A percentile compares a stretch with the other conserved stretches of the same genome.
phyloP scores from a whole-genome alignment of 2,329 filamentous ascomycete species.

The Colletotrichum camelliae region DNA sequence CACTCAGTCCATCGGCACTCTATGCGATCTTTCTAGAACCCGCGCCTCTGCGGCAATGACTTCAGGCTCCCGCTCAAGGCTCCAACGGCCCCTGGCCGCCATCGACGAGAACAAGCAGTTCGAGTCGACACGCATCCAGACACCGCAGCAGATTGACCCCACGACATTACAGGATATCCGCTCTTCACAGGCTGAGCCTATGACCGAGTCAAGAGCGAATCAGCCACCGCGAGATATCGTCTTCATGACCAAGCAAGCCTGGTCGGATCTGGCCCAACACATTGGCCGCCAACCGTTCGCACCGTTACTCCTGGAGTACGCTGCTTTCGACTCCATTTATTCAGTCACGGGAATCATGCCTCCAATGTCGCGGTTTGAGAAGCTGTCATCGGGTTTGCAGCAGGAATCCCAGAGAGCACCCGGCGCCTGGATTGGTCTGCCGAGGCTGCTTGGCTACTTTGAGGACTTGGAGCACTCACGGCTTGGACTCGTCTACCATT shows the following conservation, averaged over 20 bases:
- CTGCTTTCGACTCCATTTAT: conserved; percentile 66
- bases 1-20: conserved; percentile 78
- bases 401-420: conserved; percentile 56
- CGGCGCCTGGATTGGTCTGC: conserved; percentile 65
- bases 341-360: conserved; percentile 67
- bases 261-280: conserved; percentile 50
- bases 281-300: conserved; percentile 50
- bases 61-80: conserved; percentile 34
- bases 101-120: conserved; percentile 56
- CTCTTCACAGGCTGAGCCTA: conserved; percentile 41
- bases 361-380: conserved; percentile 69
- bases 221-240: conserved; percentile 50
- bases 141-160: conserved; percentile 65
- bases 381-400: conserved; percentile 63
- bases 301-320: conserved; percentile 75
- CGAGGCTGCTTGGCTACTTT: conserved; percentile 71
- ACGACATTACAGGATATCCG: conserved; percentile 54
- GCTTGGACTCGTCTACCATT: conserved; percentile 76
- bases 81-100: conserved; percentile 40
- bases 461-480: conserved; percentile 75
- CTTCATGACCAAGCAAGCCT: conserved; percentile 56
- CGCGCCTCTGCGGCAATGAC: conserved; percentile 52
- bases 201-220: conserved; percentile 27
- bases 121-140: conserved; percentile 65
- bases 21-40: conserved; percentile 77